Conservation (phyloP, 2,329 filamentous ascomycete species). For the Trichoderma hamatum region DNA sequence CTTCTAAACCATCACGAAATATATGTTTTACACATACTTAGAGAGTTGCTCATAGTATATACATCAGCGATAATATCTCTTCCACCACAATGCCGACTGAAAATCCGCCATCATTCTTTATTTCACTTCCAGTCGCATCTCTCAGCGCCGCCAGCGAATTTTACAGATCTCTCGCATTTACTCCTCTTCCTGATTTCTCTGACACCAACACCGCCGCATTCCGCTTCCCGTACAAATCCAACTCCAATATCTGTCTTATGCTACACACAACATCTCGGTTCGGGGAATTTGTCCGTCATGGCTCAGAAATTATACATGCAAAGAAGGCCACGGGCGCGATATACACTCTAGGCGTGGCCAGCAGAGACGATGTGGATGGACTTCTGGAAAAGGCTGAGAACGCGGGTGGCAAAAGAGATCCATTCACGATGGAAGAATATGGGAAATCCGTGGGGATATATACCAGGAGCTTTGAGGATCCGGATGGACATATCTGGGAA, state of each 20-base stretch:
- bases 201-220: slow-evolving; percentile 28
- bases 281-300: slow-evolving; percentile 31
- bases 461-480: slow-evolving; percentile 31
- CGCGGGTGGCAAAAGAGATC: slow-evolving; percentile 31
- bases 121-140: slow-evolving; percentile 15
- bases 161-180: slow-evolving; percentile 29
- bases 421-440: slow-evolving; percentile 28
- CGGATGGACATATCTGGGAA: slow-evolving; percentile 36
- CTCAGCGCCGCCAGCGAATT: slow-evolving; percentile 21
- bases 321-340: slow-evolving; percentile 29
- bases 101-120: slow-evolving; percentile 22
- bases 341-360: slow-evolving; percentile 27
- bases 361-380: slow-evolving; percentile 31
- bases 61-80: neutral
- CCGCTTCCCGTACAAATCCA: slow-evolving; percentile 29
- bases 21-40: neutral
- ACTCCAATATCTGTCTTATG: slow-evolving; percentile 33
- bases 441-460: slow-evolving; percentile 32
- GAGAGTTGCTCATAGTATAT: neutral
- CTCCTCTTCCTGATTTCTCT: slow-evolving; percentile 24
- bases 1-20: neutral
- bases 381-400: slow-evolving; percentile 29
- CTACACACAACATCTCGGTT: slow-evolving; percentile 30
- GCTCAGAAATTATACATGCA: slow-evolving; percentile 29
- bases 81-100: neutral